These are phyloP conservation scores for Shiraia sp. DNA, from an alignment of 2,329 filamentous ascomycete genomes.

Conservation along the genomic window DNA sequence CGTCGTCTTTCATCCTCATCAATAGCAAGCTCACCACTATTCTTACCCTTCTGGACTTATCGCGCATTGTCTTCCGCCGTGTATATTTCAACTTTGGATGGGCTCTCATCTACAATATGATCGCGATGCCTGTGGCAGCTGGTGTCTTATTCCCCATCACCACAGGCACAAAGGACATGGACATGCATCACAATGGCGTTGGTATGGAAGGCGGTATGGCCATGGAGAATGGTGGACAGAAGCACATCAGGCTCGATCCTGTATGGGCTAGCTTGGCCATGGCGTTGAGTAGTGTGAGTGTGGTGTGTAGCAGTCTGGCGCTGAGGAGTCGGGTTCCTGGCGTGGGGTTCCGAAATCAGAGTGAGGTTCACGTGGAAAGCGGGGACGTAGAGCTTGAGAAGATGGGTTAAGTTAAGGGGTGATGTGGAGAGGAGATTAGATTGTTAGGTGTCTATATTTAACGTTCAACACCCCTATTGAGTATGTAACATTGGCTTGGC, in stretches of 20 bases:
- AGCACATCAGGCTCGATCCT: conserved; percentile 69
- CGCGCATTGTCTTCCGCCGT: conserved; percentile 71
- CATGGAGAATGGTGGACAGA: conserved; percentile 46
- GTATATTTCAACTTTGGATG: conserved; percentile 86
- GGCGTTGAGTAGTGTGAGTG: conserved; percentile 89
- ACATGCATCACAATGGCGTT: conserved; percentile 36
- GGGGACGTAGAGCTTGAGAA: neutral
- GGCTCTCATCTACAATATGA: conserved; percentile 80
- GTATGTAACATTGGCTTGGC: no score
- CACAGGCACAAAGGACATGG: conserved; percentile 52
- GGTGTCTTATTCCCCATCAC: conserved; percentile 72
- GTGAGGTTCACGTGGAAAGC: conserved; percentile 1
- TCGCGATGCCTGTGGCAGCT: conserved; percentile 79
- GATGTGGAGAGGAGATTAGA: neutral
- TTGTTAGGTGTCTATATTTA: no score
- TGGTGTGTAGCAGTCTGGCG: conserved; percentile 79
- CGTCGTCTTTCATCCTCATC: conserved; percentile 79
- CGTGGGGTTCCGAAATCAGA: conserved; percentile 48
- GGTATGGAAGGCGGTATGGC: conserved; percentile 38
- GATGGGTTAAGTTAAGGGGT: neutral
- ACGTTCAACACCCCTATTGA: no score
- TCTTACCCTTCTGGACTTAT: conserved; percentile 73
- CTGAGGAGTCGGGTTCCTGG: conserved; percentile 58
- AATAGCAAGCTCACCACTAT: conserved; percentile 71
- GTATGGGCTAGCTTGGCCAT: conserved; percentile 91